Evolutionary conservation across 306 rosid genomes (phyloP).

Genomic region (Dryas alaskensis): DNA sequence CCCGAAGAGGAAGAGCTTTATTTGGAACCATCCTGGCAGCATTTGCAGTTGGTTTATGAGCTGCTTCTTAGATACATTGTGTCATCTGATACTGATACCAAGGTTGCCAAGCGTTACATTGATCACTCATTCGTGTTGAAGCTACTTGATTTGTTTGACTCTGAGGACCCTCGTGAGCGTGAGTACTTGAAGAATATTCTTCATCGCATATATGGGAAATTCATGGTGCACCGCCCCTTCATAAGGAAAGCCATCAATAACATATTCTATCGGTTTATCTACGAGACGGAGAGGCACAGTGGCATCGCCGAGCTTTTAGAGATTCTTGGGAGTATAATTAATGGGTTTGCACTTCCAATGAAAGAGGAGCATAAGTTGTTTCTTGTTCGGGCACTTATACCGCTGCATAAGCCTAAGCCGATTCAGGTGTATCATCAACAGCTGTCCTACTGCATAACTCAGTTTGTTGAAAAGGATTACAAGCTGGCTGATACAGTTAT

Average conservation of each 20-base stretch:
- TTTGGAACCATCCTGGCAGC: slow-evolving; percentile 89
- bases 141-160: slow-evolving; percentile 77
- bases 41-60: slow-evolving; percentile 90
- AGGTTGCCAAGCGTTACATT: slow-evolving; percentile 82
- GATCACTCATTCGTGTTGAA: slow-evolving; percentile 91
- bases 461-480: slow-evolving; percentile 95
- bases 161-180: slow-evolving; percentile 92
- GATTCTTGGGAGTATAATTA: slow-evolving; percentile 94
- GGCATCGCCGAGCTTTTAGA: slow-evolving; percentile 95
- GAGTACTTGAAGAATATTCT: slow-evolving; percentile 94
- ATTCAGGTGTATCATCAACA: slow-evolving; percentile 75
- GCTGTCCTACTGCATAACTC: slow-evolving; percentile 87
- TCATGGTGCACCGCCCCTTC: slow-evolving; percentile 99
- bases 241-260: slow-evolving; percentile 91
- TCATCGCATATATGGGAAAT: slow-evolving; percentile 91
- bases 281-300: slow-evolving; percentile 80
- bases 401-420: slow-evolving; percentile 85
- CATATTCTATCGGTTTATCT: slow-evolving; percentile 84
- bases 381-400: slow-evolving; percentile 88
- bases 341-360: slow-evolving; percentile 98
- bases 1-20: slow-evolving; percentile 89
- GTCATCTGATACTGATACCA: slow-evolving; percentile 88
- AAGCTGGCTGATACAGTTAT: slow-evolving; percentile 90
- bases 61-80: slow-evolving; percentile 84
- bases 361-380: slow-evolving; percentile 97